Conservation (phyloP, 768 basidiomycete genomes). For the Clavulina sp. region DNA sequence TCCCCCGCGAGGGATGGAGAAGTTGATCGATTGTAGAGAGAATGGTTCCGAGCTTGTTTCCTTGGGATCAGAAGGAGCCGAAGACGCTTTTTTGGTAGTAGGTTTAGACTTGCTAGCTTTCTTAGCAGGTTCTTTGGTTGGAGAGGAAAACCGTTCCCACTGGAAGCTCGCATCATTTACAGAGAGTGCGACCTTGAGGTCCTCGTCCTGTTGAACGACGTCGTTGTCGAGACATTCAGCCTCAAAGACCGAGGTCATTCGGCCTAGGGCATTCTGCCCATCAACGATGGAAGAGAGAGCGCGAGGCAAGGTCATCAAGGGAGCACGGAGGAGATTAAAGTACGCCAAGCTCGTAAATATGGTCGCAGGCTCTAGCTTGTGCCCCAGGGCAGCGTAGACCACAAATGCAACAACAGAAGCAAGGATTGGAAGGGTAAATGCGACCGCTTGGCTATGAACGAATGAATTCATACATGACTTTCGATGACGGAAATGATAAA, state of each 20-base stretch:
- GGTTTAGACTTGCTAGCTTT: no score
- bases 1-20: no score
- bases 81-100: no score
- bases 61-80: no score
- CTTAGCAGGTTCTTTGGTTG: no score
- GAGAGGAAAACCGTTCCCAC: conserved; percentile 60
- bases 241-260: conserved; percentile 65
- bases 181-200: conserved; percentile 44
- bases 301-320: conserved; percentile 51
- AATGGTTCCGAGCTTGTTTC: no score
- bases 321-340: conserved; percentile 68
- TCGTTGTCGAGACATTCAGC: conserved; percentile 57
- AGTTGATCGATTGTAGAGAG: no score
- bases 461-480: no score
- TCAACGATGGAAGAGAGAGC: conserved; percentile 59
- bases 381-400: conserved; percentile 58
- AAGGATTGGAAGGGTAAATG: conserved; percentile 54
- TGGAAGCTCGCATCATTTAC: conserved; percentile 52
- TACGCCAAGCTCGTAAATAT: conserved; percentile 75
- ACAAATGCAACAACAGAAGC: conserved; percentile 55
- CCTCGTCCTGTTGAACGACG: conserved; percentile 33
- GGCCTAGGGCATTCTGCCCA: conserved; percentile 56
- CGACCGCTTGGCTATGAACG: conserved; percentile 53
- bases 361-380: conserved; percentile 45
- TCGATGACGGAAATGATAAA: no score